Evolutionary conservation across 352 stramenopile species (phyloP), one percentile per base, ranked within the genome.

Genomic region (Globisporangium heterothallicum): DNA sequence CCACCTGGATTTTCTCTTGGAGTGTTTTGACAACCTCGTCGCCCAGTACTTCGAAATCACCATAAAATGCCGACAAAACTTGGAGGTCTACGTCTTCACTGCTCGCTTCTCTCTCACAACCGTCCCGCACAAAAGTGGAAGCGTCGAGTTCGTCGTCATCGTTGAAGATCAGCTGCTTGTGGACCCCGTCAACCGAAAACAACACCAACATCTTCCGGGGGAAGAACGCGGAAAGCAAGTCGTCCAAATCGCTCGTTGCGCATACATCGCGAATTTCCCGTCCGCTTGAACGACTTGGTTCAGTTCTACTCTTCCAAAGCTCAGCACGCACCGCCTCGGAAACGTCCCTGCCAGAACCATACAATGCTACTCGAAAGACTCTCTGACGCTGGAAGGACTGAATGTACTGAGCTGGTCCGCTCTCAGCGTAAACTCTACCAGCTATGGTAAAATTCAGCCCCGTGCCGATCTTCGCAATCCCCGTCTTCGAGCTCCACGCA

Each of bases 381-480:
- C 58, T 59, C 12, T 68, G 58, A 22, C 60, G 57, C 42, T 64
- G 47, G 36, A 61, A 58, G 27, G 32, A 18, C 19, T 53, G 27
- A 0, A 78, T 49, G 52, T 71, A 88, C 35, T 62, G 40, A 13
- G 26, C 41, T 6, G 68, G 29, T 35, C 63, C 58, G 8, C 59
- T 47, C 22, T 67, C 62, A 21, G 61, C 61, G 50, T 92, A 89
- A 3, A 92, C 65, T 61, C 77, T 68, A n/a, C 80, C 80, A 25
- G 72, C 68, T 19, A 90, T 74, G 34, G 75, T 88, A 38, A 85
- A 87, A 43, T 90, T 84, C 14, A 68, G 43, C 1, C 81, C 81
- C 0, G 72, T 86, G n/a, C 81, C 81, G 44, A 92, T 63, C 57
- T 88, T 92, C 25, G 56, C 48, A 2, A 92, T 46, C 0, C 78